Base-by-base conservation (phyloP, 2,329 filamentous ascomycete species). In the Cordyceps cicadae region DNA sequence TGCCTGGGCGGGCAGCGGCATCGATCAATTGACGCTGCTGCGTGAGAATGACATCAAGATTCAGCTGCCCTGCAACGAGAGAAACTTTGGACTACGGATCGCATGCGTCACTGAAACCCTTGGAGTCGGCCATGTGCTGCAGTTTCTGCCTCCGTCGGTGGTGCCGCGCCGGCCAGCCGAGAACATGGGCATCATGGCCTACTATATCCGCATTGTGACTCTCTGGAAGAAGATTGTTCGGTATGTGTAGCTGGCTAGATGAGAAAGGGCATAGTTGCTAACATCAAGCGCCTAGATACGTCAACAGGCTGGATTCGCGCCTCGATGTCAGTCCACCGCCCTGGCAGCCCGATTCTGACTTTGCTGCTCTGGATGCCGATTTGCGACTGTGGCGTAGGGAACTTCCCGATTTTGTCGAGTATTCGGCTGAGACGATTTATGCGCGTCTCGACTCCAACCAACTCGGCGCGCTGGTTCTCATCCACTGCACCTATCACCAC, bases 401-500 rank as follows among this genome's bases (percentile, higher is more conserved):
- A 43, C 71, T 79, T 6, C 76, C 77, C 0, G 74, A 76, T 45
- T 77, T 75, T 62, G 71, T 79, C 46, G 74, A 74, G 41, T 78
- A 78, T 64, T 75, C 73, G 1, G 68, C 72, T 15, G 74, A 76
- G 48, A 75, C 76, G 19, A 77, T 79, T 39, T 79, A 78, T 62
- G 75, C 76, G 3, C 75, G 76, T 12, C 71, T 77, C 21, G 76
- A 78, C 63, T 78, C 77, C 1, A 75, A 76, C 41, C 76, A 79
- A 63, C 71, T 79, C 0, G 77, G 77, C 15, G 76, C 76, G 11
- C 67, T 79, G 48, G 73, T 76, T 14, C 64, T 78, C 3, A 70
- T 79, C 9, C 77, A 78, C 64, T 78, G 76, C 64, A 79, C 77
- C 29, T 79, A 77, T 54, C 74, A 79, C 50, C 75, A 78, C 64